Evolutionary conservation across 352 stramenopile species (phyloP).

Genomic region (Pythium aquatile): DNA sequence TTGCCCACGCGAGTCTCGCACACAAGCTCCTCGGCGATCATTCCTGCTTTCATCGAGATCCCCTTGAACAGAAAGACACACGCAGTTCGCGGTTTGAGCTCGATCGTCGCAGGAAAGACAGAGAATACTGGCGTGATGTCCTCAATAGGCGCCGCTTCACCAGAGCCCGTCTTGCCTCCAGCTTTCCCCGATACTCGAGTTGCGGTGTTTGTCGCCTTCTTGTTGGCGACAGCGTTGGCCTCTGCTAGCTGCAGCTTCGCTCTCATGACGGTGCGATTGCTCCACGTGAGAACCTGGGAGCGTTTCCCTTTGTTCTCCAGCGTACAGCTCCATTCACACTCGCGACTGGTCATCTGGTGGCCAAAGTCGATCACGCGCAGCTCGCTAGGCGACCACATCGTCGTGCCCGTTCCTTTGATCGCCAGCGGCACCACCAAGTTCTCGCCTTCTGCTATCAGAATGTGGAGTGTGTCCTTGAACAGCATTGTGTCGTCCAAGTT

Average conservation of each 20-base stretch:
- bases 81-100: conserved; percentile 92
- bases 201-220: conserved; percentile 25
- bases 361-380: conserved; percentile 90
- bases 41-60: conserved; percentile 55
- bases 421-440: conserved; percentile 86
- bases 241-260: conserved; percentile 22
- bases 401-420: conserved; percentile 92
- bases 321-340: conserved; percentile 91
- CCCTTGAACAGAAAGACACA: conserved; percentile 93
- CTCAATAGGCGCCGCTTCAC: conserved; percentile 7
- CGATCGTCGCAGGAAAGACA: conserved; percentile 89
- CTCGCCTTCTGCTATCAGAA: conserved; percentile 91
- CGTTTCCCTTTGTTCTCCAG: conserved; percentile 95
- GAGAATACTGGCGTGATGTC: conserved; percentile 78
- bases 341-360: conserved; percentile 87
- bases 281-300: conserved; percentile 90
- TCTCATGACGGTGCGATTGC: conserved; percentile 62
- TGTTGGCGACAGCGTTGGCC: conserved; percentile 18
- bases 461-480: conserved; percentile 93
- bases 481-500: conserved; percentile 93
- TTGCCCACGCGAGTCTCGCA: conserved; percentile 92
- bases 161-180: conserved; percentile 1
- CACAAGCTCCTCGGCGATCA: conserved; percentile 81
- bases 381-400: conserved; percentile 91
- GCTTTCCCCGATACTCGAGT: conserved; percentile 22